Conservation (phyloP, 1,284 basidiomycete species). For the Cutaneotrichosporon sp. region DNA sequence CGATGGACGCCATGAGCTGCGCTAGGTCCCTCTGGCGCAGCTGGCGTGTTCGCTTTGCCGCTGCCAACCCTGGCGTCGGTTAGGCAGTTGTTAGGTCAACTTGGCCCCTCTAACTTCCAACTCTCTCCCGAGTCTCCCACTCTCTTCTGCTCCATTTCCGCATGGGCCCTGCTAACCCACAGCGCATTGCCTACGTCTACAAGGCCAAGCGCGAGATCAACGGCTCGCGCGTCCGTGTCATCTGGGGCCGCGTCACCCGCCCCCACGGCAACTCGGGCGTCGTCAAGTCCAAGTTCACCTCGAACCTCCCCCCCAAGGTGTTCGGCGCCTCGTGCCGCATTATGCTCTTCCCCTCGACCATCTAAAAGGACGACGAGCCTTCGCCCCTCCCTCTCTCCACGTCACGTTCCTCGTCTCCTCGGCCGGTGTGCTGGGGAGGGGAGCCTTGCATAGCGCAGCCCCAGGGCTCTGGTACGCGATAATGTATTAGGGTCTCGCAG, state of each 20-base stretch:
- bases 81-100: too few relatives aligned
- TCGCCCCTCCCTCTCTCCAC: background rate
- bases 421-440: conserved; percentile 1
- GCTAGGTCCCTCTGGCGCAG: too few relatives aligned
- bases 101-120: too few relatives aligned
- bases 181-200: conserved; percentile 98
- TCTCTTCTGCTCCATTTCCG: background rate
- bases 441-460: conserved; percentile 22
- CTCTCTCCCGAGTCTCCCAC: too few relatives aligned
- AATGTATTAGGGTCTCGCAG: conserved; percentile 26
- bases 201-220: conserved; percentile 87
- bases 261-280: conserved; percentile 92
- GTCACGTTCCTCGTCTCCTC: conserved; percentile 2
- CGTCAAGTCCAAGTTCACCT: conserved; percentile 94
- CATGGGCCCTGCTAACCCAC: conserved; percentile 12
- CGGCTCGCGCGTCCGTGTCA: conserved; percentile 89
- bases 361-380: conserved; percentile 31
- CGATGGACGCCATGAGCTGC: too few relatives aligned
- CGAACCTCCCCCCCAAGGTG: conserved; percentile 91
- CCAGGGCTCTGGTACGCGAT: conserved; percentile 22
- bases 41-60: too few relatives aligned
- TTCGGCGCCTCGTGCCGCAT: conserved; percentile 94
- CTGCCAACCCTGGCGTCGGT: too few relatives aligned
- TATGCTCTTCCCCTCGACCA: conserved; percentile 51
- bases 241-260: conserved; percentile 93